Evolutionary conservation across 306 rosid genomes (phyloP).

Genomic region (Quercus berberidifolia): DNA sequence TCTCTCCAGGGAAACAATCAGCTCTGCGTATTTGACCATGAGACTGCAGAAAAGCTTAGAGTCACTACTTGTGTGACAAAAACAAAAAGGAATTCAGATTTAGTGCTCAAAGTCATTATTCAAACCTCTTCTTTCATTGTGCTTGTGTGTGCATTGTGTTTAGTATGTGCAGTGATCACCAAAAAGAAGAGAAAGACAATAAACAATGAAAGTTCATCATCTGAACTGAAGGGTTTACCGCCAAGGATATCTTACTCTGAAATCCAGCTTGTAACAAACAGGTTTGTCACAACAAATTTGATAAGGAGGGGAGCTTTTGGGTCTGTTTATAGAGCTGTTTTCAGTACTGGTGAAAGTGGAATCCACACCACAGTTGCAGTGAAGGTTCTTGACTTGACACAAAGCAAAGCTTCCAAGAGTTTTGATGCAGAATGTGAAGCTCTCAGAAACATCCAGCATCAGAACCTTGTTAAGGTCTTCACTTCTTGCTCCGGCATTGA

Average conservation of each 20-base stretch:
- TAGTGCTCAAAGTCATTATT: not conserved
- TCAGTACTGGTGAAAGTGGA: not conserved
- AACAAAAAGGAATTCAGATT: not conserved
- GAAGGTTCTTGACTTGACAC: slow-evolving; percentile 37
- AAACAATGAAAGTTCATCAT: not conserved
- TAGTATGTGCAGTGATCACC: not conserved
- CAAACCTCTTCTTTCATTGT: not conserved
- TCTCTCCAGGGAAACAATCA: slow-evolving; percentile 30
- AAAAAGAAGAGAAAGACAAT: not conserved
- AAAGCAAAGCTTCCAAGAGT: too few relatives aligned
- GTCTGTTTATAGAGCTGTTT: not conserved
- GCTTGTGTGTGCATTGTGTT: not conserved
- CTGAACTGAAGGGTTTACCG: not conserved
- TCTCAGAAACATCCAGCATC: too few relatives aligned
- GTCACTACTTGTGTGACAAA: not conserved
- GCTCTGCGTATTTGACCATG: slow-evolving; percentile 25
- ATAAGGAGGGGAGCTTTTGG: not conserved
- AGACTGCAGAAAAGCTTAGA: slow-evolving; percentile 17
- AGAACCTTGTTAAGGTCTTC: too few relatives aligned
- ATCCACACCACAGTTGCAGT: slow-evolving; percentile 26
- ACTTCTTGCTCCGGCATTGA: too few relatives aligned
- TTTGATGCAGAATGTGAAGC: too few relatives aligned
- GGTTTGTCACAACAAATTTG: not conserved
- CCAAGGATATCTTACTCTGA: not conserved
- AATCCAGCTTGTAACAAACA: not conserved